phyloP scores from a whole-genome alignment of 495 filamentous ascomycete genomes.

The Annulohypoxylon maeteangense region DNA sequence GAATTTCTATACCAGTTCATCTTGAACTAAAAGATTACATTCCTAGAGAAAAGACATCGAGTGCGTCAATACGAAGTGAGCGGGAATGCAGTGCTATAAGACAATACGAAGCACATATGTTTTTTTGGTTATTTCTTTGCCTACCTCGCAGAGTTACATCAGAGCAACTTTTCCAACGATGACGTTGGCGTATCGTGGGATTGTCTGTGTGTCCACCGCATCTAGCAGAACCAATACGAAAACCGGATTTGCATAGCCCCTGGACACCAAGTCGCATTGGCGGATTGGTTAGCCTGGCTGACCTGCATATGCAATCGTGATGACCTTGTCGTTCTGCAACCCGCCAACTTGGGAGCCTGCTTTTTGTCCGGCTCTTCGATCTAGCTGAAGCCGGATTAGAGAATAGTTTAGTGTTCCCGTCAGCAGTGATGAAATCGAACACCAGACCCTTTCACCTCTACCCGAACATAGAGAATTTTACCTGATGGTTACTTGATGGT shows the following conservation, averaged over 20 bases:
- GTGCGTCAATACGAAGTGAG: constrained; percentile 7
- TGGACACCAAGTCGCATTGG: constrained; percentile 35
- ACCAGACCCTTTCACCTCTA: background rate
- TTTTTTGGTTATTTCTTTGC: constrained; percentile 35
- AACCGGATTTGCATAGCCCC: constrained; percentile 49
- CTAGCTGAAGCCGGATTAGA: constrained; percentile 1
- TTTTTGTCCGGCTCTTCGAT: background rate
- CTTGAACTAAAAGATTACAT: constrained; percentile 41
- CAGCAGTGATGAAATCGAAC: background rate
- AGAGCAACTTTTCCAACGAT: constrained; percentile 45
- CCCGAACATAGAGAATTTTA: background rate
- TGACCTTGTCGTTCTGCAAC: constrained; percentile 27
- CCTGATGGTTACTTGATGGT: background rate
- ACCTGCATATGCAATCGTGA: constrained; percentile 46
- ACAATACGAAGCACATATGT: constrained; percentile 27
- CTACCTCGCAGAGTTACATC: constrained; percentile 41
- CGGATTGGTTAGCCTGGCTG: constrained; percentile 28
- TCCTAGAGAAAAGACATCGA: constrained; percentile 39
- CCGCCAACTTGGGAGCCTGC: constrained; percentile 34
- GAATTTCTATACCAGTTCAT: constrained; percentile 51
- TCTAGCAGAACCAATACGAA: constrained; percentile 46
- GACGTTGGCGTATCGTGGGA: constrained; percentile 47
- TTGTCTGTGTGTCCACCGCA: constrained; percentile 34
- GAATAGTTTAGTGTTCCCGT: background rate
- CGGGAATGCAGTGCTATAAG: constrained; percentile 42